These are phyloP conservation scores for Salix suchowensis DNA, from an alignment of 345 rosid species.

Conservation along the genomic window DNA sequence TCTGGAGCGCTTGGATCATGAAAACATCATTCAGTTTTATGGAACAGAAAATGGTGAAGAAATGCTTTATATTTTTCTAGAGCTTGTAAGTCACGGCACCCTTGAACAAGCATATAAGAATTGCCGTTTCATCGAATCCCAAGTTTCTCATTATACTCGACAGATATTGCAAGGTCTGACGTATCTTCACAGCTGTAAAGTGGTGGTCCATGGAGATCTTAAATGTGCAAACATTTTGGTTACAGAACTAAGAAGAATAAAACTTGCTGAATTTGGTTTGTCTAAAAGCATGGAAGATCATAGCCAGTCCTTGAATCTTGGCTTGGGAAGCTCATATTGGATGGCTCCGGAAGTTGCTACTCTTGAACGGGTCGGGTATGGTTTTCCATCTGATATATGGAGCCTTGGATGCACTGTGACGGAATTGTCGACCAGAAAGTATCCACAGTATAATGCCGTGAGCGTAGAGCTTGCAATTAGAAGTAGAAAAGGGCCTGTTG, in stretches of 20 bases:
- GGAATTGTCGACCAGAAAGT: conserved; percentile 60
- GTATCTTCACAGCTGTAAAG: conserved; percentile 23
- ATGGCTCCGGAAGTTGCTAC: conserved; percentile 37
- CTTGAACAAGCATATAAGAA: conserved; percentile 12
- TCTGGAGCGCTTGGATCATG: not conserved
- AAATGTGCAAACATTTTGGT: conserved; percentile 43
- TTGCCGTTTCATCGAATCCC: conserved; percentile 17
- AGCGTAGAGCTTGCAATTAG: no score
- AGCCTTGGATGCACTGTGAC: conserved; percentile 51
- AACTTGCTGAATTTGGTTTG: not conserved
- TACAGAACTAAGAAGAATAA: conserved; percentile 26
- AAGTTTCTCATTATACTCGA: conserved; percentile 22
- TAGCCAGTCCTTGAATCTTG: not conserved
- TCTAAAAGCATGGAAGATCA: conserved; percentile 1
- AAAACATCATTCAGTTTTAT: not conserved
- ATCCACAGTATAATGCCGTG: conserved; percentile 46
- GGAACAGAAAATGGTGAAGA: conserved; percentile 8
- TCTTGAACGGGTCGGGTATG: conserved; percentile 47
- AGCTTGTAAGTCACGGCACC: conserved; percentile 28
- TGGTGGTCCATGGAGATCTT: conserved; percentile 31
- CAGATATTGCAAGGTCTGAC: no score
- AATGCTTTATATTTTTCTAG: conserved; percentile 25
- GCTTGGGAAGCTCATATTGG: conserved; percentile 17
- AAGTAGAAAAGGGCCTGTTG: not conserved
- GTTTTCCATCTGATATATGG: conserved; percentile 38